Base-by-base conservation (phyloP, 2,329 filamentous ascomycete species). In the Fusarium tricinctum region DNA sequence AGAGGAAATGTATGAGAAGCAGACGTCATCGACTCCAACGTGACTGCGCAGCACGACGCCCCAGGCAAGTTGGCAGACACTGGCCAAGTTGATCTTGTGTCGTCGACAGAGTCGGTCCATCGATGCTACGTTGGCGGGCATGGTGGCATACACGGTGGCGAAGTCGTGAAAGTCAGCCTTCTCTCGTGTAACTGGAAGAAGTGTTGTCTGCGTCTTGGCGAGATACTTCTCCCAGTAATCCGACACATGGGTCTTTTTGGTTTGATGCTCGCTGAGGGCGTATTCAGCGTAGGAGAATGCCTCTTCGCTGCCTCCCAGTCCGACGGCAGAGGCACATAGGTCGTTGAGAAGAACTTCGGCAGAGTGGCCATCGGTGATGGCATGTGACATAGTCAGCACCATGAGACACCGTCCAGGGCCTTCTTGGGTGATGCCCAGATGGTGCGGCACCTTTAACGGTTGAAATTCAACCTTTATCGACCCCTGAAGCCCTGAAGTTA, bases 291-390 rank as follows among this genome's bases (percentile, higher is more conserved):
- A 56, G 3, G 45, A 47, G 26, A 56, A 51, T 5, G 53, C 53
- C 22, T 26, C 50, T n/a, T 38, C 50, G 13, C 38, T 38, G 26
- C 44, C 40, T 26, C 33, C 40, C 12, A 35, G 38, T 23, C 20
- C 42, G 10, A 55, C 28, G 6, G 56, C 49, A 38, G 17, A 38
- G 9, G 42, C 42, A 23, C 56, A 55, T 22, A 58, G 33, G 3
- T 58, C 56, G 5, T 58, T 55, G 17, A 58, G 49, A 12, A 58
- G 49, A 28, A 58, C 50, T 22, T 58, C 56, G n/a, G 56, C 56
- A 22, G 56, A 58, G 14, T 51, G 49, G 8, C 56, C 56, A 23
- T 58, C 56, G 5, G 43, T 58, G n/a, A 58, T 43, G 26, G 56
- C 49, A 17, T 58, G 56, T 9, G 56, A 58, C 7, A 56, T 47